Percentiles rank a stretch among this genome's conserved stretches.
Conservation (phyloP, 106 monocot species). For the Alisma plantagoaquatica region DNA sequence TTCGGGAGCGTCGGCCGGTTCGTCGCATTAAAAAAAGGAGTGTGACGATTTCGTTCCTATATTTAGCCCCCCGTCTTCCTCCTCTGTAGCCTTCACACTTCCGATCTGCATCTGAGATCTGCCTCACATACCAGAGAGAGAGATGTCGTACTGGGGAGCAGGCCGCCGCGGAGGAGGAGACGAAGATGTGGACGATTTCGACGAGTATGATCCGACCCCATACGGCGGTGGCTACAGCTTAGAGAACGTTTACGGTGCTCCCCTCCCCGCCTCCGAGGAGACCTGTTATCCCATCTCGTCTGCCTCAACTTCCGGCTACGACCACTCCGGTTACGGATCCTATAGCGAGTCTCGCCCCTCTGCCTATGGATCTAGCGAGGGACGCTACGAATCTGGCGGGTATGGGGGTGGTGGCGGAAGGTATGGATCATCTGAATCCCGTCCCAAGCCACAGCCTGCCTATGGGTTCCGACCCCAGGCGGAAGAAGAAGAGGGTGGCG, state of each 20-base stretch:
- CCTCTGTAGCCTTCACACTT: too few species aligned
- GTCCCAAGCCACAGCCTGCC: constrained; percentile 31
- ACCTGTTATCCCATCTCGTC: constrained; percentile 35
- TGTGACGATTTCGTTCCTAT: too few species aligned
- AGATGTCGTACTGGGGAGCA: too few species aligned
- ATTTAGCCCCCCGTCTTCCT: too few species aligned
- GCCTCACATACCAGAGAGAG: too few species aligned
- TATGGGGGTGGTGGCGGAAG: constrained; percentile 13
- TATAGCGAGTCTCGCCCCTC: constrained; percentile 32
- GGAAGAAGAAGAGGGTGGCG: constrained; percentile 1
- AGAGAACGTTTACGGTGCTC: constrained; percentile 55
- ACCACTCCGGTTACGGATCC: constrained; percentile 44
- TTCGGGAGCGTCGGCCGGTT: too few species aligned
- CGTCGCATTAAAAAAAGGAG: too few species aligned
- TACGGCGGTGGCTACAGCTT: constrained; percentile 82
- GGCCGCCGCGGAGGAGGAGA: neutral
- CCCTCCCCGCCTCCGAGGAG: constrained; percentile 71
- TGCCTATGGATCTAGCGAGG: constrained; percentile 16
- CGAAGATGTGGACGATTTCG: constrained; percentile 48
- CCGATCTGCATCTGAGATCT: too few species aligned
- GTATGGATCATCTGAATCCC: neutral
- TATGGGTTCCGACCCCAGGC: constrained; percentile 25
- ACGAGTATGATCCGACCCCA: constrained; percentile 75
- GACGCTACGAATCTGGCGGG: constrained; percentile 3
- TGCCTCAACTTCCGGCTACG: constrained; percentile 12